Conservation (phyloP, 163 green algal species). For the Chloromonas sp. region DNA sequence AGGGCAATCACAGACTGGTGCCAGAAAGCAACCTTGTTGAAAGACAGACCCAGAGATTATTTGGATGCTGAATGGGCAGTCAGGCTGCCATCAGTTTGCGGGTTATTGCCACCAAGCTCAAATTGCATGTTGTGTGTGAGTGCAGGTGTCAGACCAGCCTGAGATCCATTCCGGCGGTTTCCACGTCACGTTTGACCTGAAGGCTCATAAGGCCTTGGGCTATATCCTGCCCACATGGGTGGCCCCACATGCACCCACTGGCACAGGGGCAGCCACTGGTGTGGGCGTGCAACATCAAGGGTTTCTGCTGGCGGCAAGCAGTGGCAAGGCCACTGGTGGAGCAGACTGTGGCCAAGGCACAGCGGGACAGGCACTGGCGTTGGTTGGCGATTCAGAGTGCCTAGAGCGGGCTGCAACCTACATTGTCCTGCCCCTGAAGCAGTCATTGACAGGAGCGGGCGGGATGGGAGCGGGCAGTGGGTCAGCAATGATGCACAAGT, state of each 20-base stretch:
- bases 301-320: not conserved
- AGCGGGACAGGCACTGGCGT: not conserved
- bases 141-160: constrained; percentile 24
- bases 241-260: not conserved
- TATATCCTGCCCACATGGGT: constrained; percentile 48
- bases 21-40: no score
- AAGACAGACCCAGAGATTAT: no score
- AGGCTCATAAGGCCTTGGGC: constrained; percentile 25
- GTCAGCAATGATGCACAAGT: constrained; percentile 18
- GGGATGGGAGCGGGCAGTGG: not conserved
- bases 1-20: no score
- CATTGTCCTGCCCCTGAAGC: constrained; percentile 30
- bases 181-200: constrained; percentile 47
- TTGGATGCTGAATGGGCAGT: no score
- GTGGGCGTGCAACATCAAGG: no score
- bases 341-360: not conserved
- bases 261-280: no score
- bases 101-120: no score
- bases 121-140: no score
- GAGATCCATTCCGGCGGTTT: constrained; percentile 43
- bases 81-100: no score
- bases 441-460: not conserved
- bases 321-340: no score
- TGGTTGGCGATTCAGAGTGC: not conserved
- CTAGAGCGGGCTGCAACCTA: constrained; percentile 10